Evolutionary conservation across 192 early-diverging fungal genomes (phyloP).

Genomic region (Entophlyctis luteolus): DNA sequence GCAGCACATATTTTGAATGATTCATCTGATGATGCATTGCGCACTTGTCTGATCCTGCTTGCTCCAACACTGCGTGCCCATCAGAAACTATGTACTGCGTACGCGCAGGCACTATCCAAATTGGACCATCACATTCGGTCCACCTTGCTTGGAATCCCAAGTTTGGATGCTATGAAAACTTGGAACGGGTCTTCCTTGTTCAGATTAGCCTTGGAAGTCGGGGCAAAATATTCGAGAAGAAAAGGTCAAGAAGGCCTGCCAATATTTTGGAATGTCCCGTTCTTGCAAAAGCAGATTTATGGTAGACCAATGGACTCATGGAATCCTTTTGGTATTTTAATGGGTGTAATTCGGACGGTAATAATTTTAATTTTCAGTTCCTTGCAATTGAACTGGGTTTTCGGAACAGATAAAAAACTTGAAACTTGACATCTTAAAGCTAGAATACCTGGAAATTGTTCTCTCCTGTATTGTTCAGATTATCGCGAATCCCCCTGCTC

Average conservation of each 20-base stretch:
- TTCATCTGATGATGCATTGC: constrained; percentile 23
- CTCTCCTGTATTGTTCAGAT: background rate
- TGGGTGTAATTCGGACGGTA: constrained; percentile 25
- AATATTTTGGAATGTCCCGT: constrained; percentile 30
- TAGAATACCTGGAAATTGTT: constrained; percentile 19
- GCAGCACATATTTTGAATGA: constrained; percentile 19
- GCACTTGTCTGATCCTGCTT: constrained; percentile 32
- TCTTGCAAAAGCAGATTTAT: constrained; percentile 3
- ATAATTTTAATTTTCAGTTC: background rate
- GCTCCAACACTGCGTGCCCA: constrained; percentile 17
- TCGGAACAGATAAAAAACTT: constrained; percentile 13
- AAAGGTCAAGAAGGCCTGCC: background rate
- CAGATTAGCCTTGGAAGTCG: background rate
- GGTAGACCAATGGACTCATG: constrained; percentile 8
- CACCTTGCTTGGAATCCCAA: constrained; percentile 12
- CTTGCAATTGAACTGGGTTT: background rate
- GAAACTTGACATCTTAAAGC: background rate
- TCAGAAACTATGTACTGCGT: constrained; percentile 27
- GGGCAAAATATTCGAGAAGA: background rate
- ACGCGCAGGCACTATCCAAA: constrained; percentile 26
- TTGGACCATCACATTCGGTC: constrained; percentile 5
- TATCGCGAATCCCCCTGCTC: background rate
- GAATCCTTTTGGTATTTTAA: constrained; percentile 32
- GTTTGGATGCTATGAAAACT: background rate
- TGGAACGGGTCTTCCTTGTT: background rate